Evolutionary conservation across 257 asterid species (phyloP), one percentile per base, ranked within the genome.

Genomic region (Cordia subcordata): DNA sequence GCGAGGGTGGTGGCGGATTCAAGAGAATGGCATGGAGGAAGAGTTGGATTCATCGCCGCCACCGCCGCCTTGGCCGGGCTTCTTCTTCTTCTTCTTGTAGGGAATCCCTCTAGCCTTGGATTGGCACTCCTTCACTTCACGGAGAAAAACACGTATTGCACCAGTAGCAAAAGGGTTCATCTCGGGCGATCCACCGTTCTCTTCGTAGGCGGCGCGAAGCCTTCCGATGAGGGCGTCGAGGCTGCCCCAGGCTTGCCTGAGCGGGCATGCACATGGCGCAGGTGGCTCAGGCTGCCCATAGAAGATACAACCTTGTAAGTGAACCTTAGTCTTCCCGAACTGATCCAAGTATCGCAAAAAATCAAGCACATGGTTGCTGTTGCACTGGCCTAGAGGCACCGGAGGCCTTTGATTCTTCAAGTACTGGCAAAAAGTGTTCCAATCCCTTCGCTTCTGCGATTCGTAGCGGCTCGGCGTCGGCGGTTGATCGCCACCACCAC

Each of bases 381-480:
- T 79, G 75, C 90, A 84, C 53, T 70, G 83, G 9, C 78, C 22
- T 39, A 84, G 58, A 45, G 76, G 72, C 61, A 82, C 79, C 14
- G 93, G 74, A 16, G 95, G 90, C 57, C 77, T 75, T 42, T 79
- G 93, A 70, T 84, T 84, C 54, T 66, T 68, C 61, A 86, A 39
- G 75, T 84, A 86, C 80, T 86, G 95, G 9, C 87, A 87, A 72
- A 86, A 86, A 23, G 95, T 84, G 73, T 86, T 86, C 95, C 95
- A 86, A 57, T 86, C 95, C 16, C 95, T 82, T 42, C 95, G 63
- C 73, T 86, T 86, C 37, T 84, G 90, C 3, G 90, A 82, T 44
- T 82, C 94, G 44, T 82, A 85, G 1, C 94, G 78, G 70, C 94
- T 82, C 0, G 80, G 90, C 0, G 79, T 63, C 4, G 57, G 27